Evolutionary conservation across 441 rosid species (phyloP), one percentile per base, ranked within the genome.

Genomic region (Metrosideros polymorpha): DNA sequence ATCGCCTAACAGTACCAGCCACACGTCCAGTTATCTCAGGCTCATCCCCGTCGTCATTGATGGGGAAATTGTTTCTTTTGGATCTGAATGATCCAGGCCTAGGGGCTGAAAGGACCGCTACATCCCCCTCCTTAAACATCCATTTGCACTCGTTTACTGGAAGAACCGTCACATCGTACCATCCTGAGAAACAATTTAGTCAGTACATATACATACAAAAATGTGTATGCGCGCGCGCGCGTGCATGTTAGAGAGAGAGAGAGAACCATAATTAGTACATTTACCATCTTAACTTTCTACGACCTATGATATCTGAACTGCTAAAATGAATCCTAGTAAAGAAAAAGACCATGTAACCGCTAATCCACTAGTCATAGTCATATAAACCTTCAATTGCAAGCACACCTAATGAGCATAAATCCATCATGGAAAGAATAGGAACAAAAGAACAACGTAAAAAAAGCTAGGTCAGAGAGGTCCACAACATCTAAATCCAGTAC

Each of bases 71-170:
- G 87, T 87, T 93, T 92, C 93, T 89, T 92, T 93, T 95, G 88
- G 91, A 85, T 91, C 95, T 92, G 83, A 92, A 94, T 92, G 94
- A 89, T 57, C 97, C 98, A 79, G 99, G 98, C 85, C 93, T 94
- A 39, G 96, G 98, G 56, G 90, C 90, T 32, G 98, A 98, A 86
- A 98, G 91, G 92, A 96, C 96, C 45, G 98, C 98, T 90, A 98
- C 99, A 89, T 98, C 99, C 54, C 99, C 99, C 93, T 98, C 99
- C 93, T 98, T 98, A 88, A 98, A 96, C 84, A 92, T 87, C 99
- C 99, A 98, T 91, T 94, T 98, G 92, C 93, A 95, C 43, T 96
- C 99, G 45, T 88, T 92, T 76, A 89, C 89, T 43, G 99, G 95
- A 88, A 92, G 92, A 77, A 96, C 95, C 85, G 94, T 91, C 85